phyloP scores from a whole-genome alignment of 2,329 filamentous ascomycete species.

The Eurotiales sp. region DNA sequence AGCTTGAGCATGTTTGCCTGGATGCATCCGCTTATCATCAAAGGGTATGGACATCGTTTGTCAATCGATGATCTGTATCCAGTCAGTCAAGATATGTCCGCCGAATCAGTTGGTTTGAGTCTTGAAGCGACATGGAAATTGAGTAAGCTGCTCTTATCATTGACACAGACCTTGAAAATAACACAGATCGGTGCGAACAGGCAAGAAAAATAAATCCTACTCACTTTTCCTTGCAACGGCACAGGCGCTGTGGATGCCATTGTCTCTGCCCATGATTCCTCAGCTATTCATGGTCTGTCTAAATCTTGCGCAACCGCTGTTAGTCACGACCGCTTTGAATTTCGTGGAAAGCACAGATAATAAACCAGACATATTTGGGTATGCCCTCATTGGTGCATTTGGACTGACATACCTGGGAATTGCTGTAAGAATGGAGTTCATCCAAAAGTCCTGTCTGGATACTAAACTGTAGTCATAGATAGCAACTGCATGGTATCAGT shows the following conservation, averaged over 20 bases:
- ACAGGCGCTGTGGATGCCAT: neutral
- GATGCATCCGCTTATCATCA: constrained; percentile 1
- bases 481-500: constrained; percentile 38
- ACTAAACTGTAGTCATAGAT: constrained; percentile 22
- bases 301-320: constrained; percentile 35
- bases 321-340: constrained; percentile 34
- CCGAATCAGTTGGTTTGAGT: neutral
- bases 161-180: neutral
- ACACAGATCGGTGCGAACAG: neutral
- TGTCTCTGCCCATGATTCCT: constrained; percentile 17
- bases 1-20: constrained; percentile 9
- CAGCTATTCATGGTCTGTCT: constrained; percentile 32
- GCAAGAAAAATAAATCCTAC: constrained; percentile 11
- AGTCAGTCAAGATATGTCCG: neutral
- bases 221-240: constrained; percentile 7
- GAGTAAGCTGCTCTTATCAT: neutral
- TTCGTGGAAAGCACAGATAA: constrained; percentile 25
- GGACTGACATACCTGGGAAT: constrained; percentile 40
- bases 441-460: neutral
- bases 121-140: neutral
- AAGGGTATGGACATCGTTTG: constrained; percentile 4
- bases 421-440: constrained; percentile 30
- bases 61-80: constrained; percentile 9
- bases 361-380: constrained; percentile 31
- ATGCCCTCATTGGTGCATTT: constrained; percentile 43